phyloP scores from a whole-genome alignment of 2,329 filamentous ascomycete genomes.

The Metarhizium rileyi region DNA sequence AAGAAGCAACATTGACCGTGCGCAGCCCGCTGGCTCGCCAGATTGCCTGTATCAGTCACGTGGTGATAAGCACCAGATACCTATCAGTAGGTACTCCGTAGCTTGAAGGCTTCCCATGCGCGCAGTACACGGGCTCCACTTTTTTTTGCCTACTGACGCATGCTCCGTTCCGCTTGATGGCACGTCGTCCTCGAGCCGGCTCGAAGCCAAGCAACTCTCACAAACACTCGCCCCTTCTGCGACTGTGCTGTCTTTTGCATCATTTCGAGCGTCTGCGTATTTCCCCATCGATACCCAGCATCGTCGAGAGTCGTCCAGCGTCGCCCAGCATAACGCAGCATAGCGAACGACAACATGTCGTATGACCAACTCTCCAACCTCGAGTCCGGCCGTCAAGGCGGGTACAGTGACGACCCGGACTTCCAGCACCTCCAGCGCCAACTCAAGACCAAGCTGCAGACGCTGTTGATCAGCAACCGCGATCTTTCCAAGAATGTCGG shows the following conservation, averaged over 20 bases:
- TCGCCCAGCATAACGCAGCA: neutral
- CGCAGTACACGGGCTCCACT: neutral
- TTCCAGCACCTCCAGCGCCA: constrained; percentile 76
- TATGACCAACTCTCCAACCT: constrained; percentile 80
- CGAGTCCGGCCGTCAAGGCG: constrained; percentile 66
- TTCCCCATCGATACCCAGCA: too few relatives aligned
- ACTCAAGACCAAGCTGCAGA: constrained; percentile 82
- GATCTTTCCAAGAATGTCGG: constrained; percentile 76
- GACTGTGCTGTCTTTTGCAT: too few relatives aligned
- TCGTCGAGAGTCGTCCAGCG: too few relatives aligned
- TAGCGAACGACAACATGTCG: constrained; percentile 52
- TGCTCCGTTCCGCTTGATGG: neutral
- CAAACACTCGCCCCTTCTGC: too few relatives aligned
- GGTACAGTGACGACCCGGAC: constrained; percentile 86
- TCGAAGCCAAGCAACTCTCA: too few relatives aligned
- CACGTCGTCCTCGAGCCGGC: too few relatives aligned
- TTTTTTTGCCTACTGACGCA: neutral
- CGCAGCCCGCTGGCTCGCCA: too few relatives aligned
- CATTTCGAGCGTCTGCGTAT: too few relatives aligned
- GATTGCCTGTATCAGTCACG: constrained; percentile 19
- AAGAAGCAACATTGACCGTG: constrained; percentile 12
- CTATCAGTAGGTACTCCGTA: neutral
- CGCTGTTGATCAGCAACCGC: constrained; percentile 78
- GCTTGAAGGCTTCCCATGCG: neutral
- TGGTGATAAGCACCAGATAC: constrained; percentile 13